phyloP scores from a whole-genome alignment of 2,329 filamentous ascomycete genomes.

The Cadophora malorum region DNA sequence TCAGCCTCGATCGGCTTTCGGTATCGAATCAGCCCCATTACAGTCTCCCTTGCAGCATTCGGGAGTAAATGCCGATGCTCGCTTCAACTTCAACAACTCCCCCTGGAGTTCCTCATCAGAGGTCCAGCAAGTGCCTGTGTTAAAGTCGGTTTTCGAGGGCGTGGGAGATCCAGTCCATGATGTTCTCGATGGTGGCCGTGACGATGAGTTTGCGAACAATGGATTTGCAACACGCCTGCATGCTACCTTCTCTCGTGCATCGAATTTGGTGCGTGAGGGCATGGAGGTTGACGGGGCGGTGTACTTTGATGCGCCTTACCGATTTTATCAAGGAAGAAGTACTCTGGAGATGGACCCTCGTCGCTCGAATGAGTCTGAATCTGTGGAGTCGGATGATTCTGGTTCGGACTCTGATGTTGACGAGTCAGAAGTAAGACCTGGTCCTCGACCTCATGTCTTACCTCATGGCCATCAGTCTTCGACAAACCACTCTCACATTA shows the following conservation, averaged over 20 bases:
- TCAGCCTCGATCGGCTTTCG: background rate
- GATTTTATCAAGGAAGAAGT: conserved; percentile 38
- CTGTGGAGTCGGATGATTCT: conserved; percentile 14
- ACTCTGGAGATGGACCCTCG: conserved; percentile 35
- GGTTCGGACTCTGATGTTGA: conserved; percentile 21
- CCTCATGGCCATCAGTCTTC: conserved; percentile 2
- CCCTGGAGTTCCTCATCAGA: conserved; percentile 36
- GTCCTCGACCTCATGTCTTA: conserved; percentile 28
- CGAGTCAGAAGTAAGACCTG: conserved; percentile 20
- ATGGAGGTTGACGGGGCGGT: conserved; percentile 40
- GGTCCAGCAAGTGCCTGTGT: conserved; percentile 24
- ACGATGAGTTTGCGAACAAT: conserved; percentile 32
- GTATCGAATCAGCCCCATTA: background rate
- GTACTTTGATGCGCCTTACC: conserved; percentile 41
- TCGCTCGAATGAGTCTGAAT: conserved; percentile 20
- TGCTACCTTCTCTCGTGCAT: conserved; percentile 39
- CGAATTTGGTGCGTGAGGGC: conserved; percentile 42
- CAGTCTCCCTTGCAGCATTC: conserved; percentile 36
- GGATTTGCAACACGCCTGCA: conserved; percentile 36
- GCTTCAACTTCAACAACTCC: conserved; percentile 35
- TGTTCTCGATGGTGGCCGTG: conserved; percentile 21
- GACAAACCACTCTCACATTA: background rate
- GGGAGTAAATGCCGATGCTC: conserved; percentile 21
- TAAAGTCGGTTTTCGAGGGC: conserved; percentile 32
- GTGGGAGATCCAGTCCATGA: conserved; percentile 23